These are phyloP conservation scores for Sporothrix euskadiensis DNA, from an alignment of 2,329 filamentous ascomycete species.

Conservation along the genomic window DNA sequence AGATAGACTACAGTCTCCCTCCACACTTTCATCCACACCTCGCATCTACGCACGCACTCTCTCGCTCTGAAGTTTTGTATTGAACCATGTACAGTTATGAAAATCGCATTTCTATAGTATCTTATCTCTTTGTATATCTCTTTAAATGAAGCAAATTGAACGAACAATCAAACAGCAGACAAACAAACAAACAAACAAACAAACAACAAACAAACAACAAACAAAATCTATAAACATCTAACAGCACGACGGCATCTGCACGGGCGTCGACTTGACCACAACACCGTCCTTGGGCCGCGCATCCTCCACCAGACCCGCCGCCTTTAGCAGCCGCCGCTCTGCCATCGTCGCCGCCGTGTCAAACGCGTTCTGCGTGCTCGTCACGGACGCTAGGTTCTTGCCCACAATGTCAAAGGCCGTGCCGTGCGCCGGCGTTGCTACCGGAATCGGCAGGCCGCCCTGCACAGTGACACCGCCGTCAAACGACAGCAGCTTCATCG, in stretches of 20 bases:
- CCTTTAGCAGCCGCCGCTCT: not conserved
- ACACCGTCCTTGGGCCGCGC: not conserved
- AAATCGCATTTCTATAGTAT: conserved; percentile 2
- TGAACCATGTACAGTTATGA: not conserved
- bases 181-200: not conserved
- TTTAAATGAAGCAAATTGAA: not conserved
- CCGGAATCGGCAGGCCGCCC: not conserved
- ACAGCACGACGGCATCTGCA: not conserved
- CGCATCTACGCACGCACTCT: not conserved
- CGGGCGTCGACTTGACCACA: not conserved
- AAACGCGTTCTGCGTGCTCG: not conserved
- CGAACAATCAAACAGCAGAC: not conserved
- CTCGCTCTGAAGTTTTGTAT: not conserved
- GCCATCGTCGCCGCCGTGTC: not conserved
- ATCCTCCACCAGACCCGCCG: not conserved
- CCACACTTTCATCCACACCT: too few relatives aligned
- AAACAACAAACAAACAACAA: not conserved
- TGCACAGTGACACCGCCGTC: conserved; percentile 2
- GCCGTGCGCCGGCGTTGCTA: not conserved
- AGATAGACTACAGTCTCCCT: not conserved
- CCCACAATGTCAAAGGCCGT: conserved; percentile 5
- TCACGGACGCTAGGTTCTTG: not conserved
- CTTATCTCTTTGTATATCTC: not conserved
- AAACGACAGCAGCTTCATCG: not conserved
- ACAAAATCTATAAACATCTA: not conserved